Percentiles rank a stretch among this genome's conserved stretches.
Conservation (phyloP, 306 rosid genomes). For the Fragaria nilgerrensis region DNA sequence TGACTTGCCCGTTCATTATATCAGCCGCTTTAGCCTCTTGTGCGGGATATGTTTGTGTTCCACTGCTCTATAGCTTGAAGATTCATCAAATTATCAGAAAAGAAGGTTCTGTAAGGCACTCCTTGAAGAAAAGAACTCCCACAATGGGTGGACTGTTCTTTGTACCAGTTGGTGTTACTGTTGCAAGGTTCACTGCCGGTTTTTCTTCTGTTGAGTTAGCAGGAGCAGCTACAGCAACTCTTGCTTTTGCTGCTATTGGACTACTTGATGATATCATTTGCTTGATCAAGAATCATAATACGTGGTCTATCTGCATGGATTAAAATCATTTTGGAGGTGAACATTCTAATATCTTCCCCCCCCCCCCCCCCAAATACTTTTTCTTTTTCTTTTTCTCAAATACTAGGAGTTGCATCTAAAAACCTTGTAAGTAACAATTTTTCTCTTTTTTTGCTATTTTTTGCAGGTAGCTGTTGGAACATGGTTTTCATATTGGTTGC, state of each 20-base stretch:
- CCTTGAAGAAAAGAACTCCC: constrained; percentile 56
- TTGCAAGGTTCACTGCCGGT: constrained; percentile 53
- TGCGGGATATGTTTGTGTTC: constrained; percentile 84
- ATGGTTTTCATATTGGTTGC: constrained; percentile 88
- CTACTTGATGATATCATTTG: constrained; percentile 63
- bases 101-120: constrained; percentile 52
- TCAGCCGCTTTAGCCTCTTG: constrained; percentile 70
- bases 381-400: constrained; percentile 21
- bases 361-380: no score
- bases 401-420: neutral
- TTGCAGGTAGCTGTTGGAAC: constrained; percentile 79
- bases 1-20: constrained; percentile 75
- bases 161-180: constrained; percentile 72
- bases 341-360: constrained; percentile 2
- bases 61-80: constrained; percentile 59
- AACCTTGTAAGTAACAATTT: constrained; percentile 16
- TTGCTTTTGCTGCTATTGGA: constrained; percentile 90
- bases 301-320: constrained; percentile 56
- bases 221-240: constrained; percentile 66
- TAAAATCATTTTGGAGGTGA: constrained; percentile 69
- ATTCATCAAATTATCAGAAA: constrained; percentile 54
- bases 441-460: constrained; percentile 21
- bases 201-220: constrained; percentile 68
- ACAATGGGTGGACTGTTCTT: constrained; percentile 93
- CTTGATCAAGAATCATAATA: constrained; percentile 51